These are phyloP conservation scores for Vitis cinerea DNA, from an alignment of 164 flowering plant genomes.

Conservation along the genomic window DNA sequence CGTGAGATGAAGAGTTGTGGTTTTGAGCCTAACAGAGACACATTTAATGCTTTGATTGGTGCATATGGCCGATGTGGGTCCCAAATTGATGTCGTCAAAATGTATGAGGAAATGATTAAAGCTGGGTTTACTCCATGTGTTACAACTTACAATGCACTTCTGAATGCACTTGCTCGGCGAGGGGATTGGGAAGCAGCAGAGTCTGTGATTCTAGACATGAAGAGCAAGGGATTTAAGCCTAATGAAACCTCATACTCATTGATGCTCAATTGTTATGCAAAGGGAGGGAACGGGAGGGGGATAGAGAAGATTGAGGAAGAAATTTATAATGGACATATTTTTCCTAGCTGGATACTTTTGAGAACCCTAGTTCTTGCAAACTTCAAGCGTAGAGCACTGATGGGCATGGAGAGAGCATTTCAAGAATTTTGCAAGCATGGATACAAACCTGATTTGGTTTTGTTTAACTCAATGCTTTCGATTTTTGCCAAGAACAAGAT, in stretches of 20 bases:
- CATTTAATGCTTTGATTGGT: conserved; percentile 77
- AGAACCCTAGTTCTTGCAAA: conserved; percentile 75
- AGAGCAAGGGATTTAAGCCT: conserved; percentile 72
- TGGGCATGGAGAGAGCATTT: conserved; percentile 87
- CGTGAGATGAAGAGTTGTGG: conserved; percentile 87
- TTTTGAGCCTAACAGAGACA: conserved; percentile 88
- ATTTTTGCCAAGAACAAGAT: conserved; percentile 67
- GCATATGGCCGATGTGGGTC: conserved; percentile 89
- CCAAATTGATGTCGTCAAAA: conserved; percentile 46
- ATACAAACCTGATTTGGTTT: conserved; percentile 79
- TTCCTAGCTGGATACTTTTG: conserved; percentile 84
- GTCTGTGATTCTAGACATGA: conserved; percentile 70
- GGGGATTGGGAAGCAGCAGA: conserved; percentile 87
- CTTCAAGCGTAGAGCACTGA: conserved; percentile 58
- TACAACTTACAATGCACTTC: conserved; percentile 77
- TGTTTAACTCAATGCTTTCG: conserved; percentile 83
- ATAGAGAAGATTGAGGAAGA: conserved; percentile 60
- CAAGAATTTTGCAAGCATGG: conserved; percentile 48
- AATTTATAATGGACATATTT: conserved; percentile 58
- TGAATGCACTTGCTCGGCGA: conserved; percentile 71
- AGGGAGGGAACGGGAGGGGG: conserved; percentile 62
- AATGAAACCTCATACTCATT: conserved; percentile 78
- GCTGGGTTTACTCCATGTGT: conserved; percentile 78
- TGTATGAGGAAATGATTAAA: conserved; percentile 69
- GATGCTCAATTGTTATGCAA: conserved; percentile 76